Base-by-base conservation (phyloP, 1,139 yeast genomes). In the Saccharomyces hybrid region DNA sequence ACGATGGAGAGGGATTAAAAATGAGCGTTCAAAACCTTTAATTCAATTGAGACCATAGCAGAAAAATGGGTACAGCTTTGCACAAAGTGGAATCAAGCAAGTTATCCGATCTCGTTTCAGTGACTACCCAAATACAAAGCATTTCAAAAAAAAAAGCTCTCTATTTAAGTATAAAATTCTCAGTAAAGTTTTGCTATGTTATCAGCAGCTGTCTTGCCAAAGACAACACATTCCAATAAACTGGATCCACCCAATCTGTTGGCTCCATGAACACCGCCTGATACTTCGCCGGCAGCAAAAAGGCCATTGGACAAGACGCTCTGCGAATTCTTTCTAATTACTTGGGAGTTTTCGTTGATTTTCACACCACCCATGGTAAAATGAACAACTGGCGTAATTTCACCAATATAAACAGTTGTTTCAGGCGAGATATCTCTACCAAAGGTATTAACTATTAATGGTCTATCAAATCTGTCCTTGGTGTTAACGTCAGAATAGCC, bases 351-450 rank as follows among this genome's bases (percentile, higher is more conserved):
- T 51, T 75, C 78, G 65, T 85, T 81, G 63, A 86, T 84, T 64
- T 81, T 80, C 27, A 85, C 84, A 46, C 96, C 95, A 31, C 96
- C 95, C 90, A 87, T 85, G 5, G 95, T 86, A 71, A 86, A 88
- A 67, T 88, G 96, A 46, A 88, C 80, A 1, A 87, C 95, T 44
- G 95, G 82, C 3, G 93, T 85, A 49, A 86, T 78, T 51, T 73
- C 71, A 16, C 74, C 75, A 11, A 71, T 69, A 57, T 58, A 73
- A 1, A 73, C 54, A 3, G 56, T 54, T 1, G 72, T 61, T 8
- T 61, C 59, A 1, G 57, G 49, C 0, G 60, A 53, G 4, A 69
- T 48, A 11, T 55, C 51, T 0, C 52, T 42, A 11, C 60, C 65
- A 57, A 73, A 73, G 2, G 61, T 49, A 49, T 73, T 74, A 4